Evolutionary conservation across 768 basidiomycete genomes (phyloP).

Genomic region (Boletus insuetus): DNA sequence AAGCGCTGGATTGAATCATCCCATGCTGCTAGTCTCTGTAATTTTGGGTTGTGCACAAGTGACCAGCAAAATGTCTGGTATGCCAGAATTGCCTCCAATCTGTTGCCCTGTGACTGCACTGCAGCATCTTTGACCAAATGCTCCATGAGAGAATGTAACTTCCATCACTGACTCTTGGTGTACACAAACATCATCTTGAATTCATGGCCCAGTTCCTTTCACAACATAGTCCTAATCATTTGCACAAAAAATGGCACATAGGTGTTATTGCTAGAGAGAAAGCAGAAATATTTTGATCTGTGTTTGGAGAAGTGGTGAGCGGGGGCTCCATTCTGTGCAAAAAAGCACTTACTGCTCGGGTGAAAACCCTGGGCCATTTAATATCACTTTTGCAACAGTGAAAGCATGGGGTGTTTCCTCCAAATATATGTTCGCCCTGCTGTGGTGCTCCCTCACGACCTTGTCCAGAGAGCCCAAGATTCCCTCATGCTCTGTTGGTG

Average conservation of each 20-base stretch:
- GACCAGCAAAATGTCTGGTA: constrained; percentile 3
- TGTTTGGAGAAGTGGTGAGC: too few species aligned
- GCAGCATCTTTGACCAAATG: too few species aligned
- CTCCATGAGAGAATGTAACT: background rate
- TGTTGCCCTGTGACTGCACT: too few species aligned
- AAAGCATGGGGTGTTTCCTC: background rate
- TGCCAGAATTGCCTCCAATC: background rate
- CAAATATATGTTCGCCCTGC: background rate
- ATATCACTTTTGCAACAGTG: background rate
- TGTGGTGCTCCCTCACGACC: background rate
- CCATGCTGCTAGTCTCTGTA: background rate
- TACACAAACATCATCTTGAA: background rate
- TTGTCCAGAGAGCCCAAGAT: too few species aligned
- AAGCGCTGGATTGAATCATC: background rate
- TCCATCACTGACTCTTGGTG: too few species aligned
- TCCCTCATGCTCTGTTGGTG: too few species aligned
- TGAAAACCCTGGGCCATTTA: too few species aligned
- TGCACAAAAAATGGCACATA: background rate
- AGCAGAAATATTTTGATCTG: too few species aligned
- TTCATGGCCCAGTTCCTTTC: background rate
- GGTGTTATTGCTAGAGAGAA: background rate
- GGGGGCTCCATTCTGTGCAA: too few species aligned
- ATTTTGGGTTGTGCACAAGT: background rate
- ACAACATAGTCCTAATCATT: background rate
- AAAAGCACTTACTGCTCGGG: too few species aligned